Evolutionary conservation across 148 eudicot species (phyloP), one percentile per base, ranked within the genome.

Genomic region (Fagopyrum homotropicum): DNA sequence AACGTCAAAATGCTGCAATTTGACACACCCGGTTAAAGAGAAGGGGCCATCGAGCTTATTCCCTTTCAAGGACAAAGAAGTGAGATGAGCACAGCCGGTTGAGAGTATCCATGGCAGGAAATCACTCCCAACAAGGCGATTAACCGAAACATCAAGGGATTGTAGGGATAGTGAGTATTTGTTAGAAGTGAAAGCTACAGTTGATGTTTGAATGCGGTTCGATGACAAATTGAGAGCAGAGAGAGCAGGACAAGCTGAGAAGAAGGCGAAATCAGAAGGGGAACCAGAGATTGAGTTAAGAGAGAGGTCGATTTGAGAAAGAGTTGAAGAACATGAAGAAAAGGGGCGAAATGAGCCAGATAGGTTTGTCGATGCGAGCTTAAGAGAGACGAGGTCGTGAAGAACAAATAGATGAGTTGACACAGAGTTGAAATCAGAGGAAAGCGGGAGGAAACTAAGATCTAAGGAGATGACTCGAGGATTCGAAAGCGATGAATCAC

Each of bases 111-210:
- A 87, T 0, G 89, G 83, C n/a, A 92, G 51, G 17, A 84, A 74
- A 45, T 49, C 47, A 0, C 73, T 77, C 5, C 97, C 97, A 5
- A 77, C 61, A 47, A 95, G 76, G 30, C 70, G 76, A 55, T 92
- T 95, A 48, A 77, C 81, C 11, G 96, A 89, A 72, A 95, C 81
- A 85, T 95, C 97, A 9, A 95, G 78, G 12, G 70, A 75, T 19
- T 79, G 73, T 1, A 90, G 50, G 0, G 75, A 60, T 2, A 85
- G 61, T 74, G 76, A 75, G 30, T 86, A 77, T 2, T 6, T n/a
- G 26, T n/a, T 43, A 29, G 68, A 5, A 4, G 11, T 76, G 1
- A 80, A 60, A 57, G 57, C 57, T 1, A 63, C 72, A 7, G 73
- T 40, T 8, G 69, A 11, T 44, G 72, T 17, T 45, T 85, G 89